Percentiles rank a stretch among this genome's conserved stretches.
Conservation (phyloP, 2,329 filamentous ascomycete genomes). For the Epichloe gansuensis region DNA sequence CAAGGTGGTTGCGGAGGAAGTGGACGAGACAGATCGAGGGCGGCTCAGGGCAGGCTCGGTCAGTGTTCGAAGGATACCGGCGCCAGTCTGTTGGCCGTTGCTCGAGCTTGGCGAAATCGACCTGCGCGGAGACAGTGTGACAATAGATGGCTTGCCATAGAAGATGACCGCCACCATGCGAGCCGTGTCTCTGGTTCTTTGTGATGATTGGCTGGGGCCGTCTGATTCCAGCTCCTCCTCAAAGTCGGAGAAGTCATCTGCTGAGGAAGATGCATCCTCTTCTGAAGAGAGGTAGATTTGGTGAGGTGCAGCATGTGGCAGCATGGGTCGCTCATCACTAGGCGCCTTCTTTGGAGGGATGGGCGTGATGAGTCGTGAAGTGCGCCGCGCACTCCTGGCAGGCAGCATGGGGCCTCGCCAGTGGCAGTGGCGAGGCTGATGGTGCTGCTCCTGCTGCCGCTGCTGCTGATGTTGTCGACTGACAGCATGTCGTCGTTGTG, state of each 20-base stretch:
- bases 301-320: conserved; percentile 36
- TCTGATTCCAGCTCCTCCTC: conserved; percentile 32
- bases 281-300: conserved; percentile 54
- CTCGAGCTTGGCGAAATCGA: conserved; percentile 31
- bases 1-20: conserved; percentile 20
- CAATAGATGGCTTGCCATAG: conserved; percentile 45
- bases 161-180: conserved; percentile 47
- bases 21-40: conserved; percentile 20
- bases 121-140: conserved; percentile 33
- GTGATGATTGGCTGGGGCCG: conserved; percentile 18
- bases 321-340: conserved; percentile 18
- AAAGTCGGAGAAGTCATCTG: conserved; percentile 47
- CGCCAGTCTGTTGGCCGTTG: conserved; percentile 12
- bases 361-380: conserved; percentile 28
- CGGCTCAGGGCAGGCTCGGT: conserved; percentile 20
- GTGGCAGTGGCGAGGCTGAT: conserved; percentile 11
- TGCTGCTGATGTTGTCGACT: conserved; percentile 12
- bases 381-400: conserved; percentile 35
- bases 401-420: conserved; percentile 29
- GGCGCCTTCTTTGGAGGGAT: conserved; percentile 23
- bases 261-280: conserved; percentile 51
- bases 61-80: conserved; percentile 18
- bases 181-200: conserved; percentile 38
- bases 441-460: conserved; percentile 9
- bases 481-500: conserved; percentile 18